Conservation (phyloP, 2,329 filamentous ascomycete species). For the Teratosphaeria destructans region DNA sequence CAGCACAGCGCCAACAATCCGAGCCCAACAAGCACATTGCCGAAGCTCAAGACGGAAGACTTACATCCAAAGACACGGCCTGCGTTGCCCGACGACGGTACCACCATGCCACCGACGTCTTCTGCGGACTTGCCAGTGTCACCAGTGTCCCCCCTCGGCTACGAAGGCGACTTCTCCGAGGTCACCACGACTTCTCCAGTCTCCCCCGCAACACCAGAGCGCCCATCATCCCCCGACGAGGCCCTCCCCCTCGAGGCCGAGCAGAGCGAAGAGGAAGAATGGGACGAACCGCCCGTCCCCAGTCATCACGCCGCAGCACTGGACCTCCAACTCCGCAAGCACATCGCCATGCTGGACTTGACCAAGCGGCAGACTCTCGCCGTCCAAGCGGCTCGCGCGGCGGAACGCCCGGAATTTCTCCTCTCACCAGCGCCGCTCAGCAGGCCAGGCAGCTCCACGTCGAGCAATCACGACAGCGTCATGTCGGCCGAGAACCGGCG, state of each 20-base stretch:
- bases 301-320: conserved; percentile 16
- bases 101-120: not conserved
- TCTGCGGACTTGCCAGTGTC: not conserved
- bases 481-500: not conserved
- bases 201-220: conserved; percentile 2
- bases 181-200: conserved; percentile 5
- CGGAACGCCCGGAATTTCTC: conserved; percentile 1
- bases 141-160: conserved; percentile 4
- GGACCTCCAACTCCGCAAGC: conserved; percentile 24
- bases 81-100: not conserved
- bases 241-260: not conserved
- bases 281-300: not conserved
- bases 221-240: not conserved
- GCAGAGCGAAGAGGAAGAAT: not conserved
- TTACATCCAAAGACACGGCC: not conserved
- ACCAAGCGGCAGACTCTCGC: conserved; percentile 10
- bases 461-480: conserved; percentile 4
- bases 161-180: conserved; percentile 2
- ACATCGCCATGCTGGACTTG: conserved; percentile 23
- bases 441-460: not conserved
- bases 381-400: conserved; percentile 8
- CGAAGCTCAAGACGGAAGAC: conserved; percentile 3
- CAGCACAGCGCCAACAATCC: conserved; percentile 6
- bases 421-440: conserved; percentile 4
- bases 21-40: conserved; percentile 7